Percentiles rank a stretch among this genome's conserved stretches.
These are phyloP conservation scores for Pouteria campechiana DNA, from an alignment of 179 eudicot species.

Conservation along the genomic window DNA sequence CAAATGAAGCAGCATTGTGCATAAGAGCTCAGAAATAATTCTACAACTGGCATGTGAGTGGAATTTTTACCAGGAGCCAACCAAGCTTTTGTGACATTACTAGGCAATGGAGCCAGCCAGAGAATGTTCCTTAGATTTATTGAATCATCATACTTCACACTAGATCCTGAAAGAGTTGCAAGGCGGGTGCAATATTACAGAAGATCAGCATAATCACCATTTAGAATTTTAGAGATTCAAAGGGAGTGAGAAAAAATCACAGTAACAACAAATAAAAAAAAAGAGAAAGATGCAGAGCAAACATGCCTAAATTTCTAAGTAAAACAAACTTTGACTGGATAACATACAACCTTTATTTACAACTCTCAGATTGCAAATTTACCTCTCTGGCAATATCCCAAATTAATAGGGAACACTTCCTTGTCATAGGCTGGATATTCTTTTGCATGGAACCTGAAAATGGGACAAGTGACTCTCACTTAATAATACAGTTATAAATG, in stretches of 20 bases:
- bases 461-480: no score
- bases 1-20: background rate
- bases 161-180: constrained; percentile 46
- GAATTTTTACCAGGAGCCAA: constrained; percentile 81
- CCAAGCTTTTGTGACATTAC: constrained; percentile 46
- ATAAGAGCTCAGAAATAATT: no score
- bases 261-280: background rate
- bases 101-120: constrained; percentile 96
- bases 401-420: constrained; percentile 52
- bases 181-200: background rate
- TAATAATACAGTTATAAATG: no score
- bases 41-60: no score
- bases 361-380: background rate
- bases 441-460: constrained; percentile 98
- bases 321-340: background rate
- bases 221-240: constrained; percentile 1
- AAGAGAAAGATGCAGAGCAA: background rate
- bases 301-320: background rate
- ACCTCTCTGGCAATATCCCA: constrained; percentile 95
- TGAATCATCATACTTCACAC: constrained; percentile 46
- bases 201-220: background rate
- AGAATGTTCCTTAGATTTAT: constrained; percentile 92
- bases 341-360: background rate
- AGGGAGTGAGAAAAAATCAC: no score
- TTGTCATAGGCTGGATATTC: constrained; percentile 85